A percentile compares a stretch with the other conserved stretches of the same genome.
phyloP scores from a whole-genome alignment of 1,284 basidiomycete genomes.

The Thelephora terrestris region DNA sequence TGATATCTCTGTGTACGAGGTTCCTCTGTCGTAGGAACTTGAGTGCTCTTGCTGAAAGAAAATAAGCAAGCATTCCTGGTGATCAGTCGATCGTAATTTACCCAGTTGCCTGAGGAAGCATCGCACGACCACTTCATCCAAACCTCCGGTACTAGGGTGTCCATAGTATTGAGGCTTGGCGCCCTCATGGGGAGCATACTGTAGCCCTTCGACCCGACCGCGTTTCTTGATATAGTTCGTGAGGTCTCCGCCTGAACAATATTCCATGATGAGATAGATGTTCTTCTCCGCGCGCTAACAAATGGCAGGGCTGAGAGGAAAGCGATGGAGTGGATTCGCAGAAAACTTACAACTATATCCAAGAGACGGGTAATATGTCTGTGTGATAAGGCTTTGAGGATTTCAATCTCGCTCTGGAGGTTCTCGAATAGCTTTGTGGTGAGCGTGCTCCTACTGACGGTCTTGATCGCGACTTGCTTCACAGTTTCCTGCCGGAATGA shows the following conservation, averaged over 20 bases:
- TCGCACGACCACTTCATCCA: slow-evolving; percentile 86
- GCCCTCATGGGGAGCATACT: slow-evolving; percentile 62
- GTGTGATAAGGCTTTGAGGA: slow-evolving; percentile 90
- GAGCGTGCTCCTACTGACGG: slow-evolving; percentile 82
- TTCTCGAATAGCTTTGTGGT: slow-evolving; percentile 94
- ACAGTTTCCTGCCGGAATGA: slow-evolving; percentile 51
- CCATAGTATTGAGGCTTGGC: slow-evolving; percentile 75
- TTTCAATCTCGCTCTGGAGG: slow-evolving; percentile 94
- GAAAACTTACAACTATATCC: slow-evolving; percentile 71
- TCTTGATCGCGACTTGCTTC: slow-evolving; percentile 87
- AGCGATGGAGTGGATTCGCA: slow-evolving; percentile 1
- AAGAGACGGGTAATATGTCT: slow-evolving; percentile 89
- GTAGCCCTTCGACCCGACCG: slow-evolving; percentile 76
- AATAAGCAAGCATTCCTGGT: slow-evolving; percentile 8
- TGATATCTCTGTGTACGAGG: slow-evolving; percentile 95
- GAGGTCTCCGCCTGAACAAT: slow-evolving; percentile 91
- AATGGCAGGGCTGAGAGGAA: slow-evolving; percentile 1
- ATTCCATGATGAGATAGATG: slow-evolving; percentile 98
- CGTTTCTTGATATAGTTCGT: slow-evolving; percentile 95
- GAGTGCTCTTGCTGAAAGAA: slow-evolving; percentile 68
- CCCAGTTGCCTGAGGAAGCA: slow-evolving; percentile 92
- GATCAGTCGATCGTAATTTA: slow-evolving; percentile 25
- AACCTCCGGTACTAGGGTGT: slow-evolving; percentile 83
- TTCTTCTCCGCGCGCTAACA: slow-evolving; percentile 79
- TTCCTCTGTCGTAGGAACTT: slow-evolving; percentile 86